A percentile compares a stretch with the other conserved stretches of the same genome.
Conservation (phyloP, 2,329 filamentous ascomycete genomes). For the Penicillium sp. region DNA sequence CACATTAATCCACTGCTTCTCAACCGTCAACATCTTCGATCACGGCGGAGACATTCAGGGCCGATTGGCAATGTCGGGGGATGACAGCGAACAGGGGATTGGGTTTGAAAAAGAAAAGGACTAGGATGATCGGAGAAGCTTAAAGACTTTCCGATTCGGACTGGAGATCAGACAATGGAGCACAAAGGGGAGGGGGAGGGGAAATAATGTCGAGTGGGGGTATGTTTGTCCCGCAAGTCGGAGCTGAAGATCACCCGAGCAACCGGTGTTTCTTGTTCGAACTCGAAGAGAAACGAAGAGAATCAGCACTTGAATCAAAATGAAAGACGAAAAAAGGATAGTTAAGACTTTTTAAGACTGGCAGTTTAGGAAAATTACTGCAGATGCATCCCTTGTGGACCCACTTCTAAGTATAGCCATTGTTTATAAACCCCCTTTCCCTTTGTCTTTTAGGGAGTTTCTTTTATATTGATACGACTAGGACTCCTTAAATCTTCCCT, state of each 20-base stretch:
- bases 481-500: too few relatives aligned
- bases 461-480: background rate
- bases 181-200: background rate
- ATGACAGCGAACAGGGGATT: constrained; percentile 6
- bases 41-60: constrained; percentile 29
- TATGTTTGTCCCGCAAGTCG: constrained; percentile 3
- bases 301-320: too few relatives aligned
- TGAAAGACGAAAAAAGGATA: background rate
- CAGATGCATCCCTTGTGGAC: constrained; percentile 9
- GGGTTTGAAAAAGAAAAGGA: background rate
- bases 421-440: background rate
- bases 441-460: constrained; percentile 15
- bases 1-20: constrained; percentile 69
- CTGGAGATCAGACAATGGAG: constrained; percentile 7
- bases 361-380: background rate
- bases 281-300: background rate
- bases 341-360: background rate
- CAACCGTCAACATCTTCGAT: constrained; percentile 47
- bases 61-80: constrained; percentile 16
- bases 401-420: constrained; percentile 11
- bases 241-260: constrained; percentile 10
- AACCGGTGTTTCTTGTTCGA: background rate
- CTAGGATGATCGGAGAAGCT: constrained; percentile 5
- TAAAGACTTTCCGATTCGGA: constrained; percentile 9
- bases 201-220: constrained; percentile 1